Percentiles rank a stretch among this genome's conserved stretches.
Evolutionary conservation across 805 yeast species (phyloP).

Genomic region (Kodamaea jinghongensis): DNA sequence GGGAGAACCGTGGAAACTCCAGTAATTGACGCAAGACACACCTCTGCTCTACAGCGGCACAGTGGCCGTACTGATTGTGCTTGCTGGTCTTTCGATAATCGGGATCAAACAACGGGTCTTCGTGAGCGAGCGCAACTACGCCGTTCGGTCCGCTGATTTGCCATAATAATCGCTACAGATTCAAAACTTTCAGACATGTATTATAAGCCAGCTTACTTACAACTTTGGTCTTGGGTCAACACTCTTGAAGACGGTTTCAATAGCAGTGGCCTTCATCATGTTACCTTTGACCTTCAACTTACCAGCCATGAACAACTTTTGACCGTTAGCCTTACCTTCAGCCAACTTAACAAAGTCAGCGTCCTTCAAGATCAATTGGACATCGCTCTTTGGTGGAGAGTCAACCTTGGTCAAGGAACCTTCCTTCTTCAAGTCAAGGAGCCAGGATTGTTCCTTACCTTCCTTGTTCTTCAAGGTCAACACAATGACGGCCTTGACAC

Average conservation of each 20-base stretch:
- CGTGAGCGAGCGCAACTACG: too few species aligned
- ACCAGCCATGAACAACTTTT: constrained; percentile 79
- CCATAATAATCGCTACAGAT: too few species aligned
- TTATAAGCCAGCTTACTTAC: constrained; percentile 20
- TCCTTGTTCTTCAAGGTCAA: constrained; percentile 66
- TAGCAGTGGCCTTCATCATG: constrained; percentile 83
- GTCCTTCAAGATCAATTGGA: constrained; percentile 63
- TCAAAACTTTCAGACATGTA: constrained; percentile 1
- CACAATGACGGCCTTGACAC: constrained; percentile 60
- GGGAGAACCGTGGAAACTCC: too few species aligned
- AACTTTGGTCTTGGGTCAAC: constrained; percentile 45
- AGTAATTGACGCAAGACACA: too few species aligned
- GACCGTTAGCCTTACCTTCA: constrained; percentile 79
- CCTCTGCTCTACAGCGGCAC: too few species aligned
- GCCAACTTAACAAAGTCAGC: constrained; percentile 69
- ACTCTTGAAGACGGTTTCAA: constrained; percentile 63
- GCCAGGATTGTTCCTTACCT: constrained; percentile 61
- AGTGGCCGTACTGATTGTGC: too few species aligned
- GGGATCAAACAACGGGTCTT: too few species aligned
- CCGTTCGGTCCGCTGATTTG: too few species aligned
- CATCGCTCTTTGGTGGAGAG: constrained; percentile 53
- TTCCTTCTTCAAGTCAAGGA: constrained; percentile 60
- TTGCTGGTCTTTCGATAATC: too few species aligned
- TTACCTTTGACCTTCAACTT: constrained; percentile 85
- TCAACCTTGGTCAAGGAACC: constrained; percentile 47